Evolutionary conservation across 139 green algal genomes (phyloP).

Genomic region (Spirogloea muscicola): DNA sequence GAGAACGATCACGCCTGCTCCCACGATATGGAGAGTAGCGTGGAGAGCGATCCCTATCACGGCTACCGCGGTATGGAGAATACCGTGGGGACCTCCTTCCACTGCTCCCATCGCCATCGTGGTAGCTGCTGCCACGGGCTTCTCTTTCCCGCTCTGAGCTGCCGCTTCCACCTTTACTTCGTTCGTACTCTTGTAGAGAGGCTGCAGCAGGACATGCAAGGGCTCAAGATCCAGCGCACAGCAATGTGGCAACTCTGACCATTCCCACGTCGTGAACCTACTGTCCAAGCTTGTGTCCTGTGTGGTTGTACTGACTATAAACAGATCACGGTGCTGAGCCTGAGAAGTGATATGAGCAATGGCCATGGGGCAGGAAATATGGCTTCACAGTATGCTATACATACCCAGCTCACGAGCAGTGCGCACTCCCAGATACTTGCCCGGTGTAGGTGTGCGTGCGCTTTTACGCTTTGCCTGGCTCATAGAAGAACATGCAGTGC

Average conservation of each 20-base stretch:
- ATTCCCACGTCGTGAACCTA: background rate
- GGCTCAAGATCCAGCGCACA: background rate
- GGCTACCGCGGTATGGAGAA: too few species aligned
- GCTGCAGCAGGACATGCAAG: background rate
- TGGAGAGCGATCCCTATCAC: too few species aligned
- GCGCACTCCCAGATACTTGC: conserved; percentile 32
- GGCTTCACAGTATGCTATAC: background rate
- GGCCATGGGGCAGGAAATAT: background rate
- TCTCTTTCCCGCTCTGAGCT: too few species aligned
- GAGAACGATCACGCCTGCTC: too few species aligned
- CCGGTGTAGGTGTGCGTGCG: conserved; percentile 30
- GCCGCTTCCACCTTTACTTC: background rate
- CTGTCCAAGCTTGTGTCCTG: background rate
- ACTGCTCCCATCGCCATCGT: background rate
- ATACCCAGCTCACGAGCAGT: conserved; percentile 20
- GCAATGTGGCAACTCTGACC: background rate
- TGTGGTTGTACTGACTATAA: background rate
- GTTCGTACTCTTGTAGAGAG: conserved; percentile 10
- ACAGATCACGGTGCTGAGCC: background rate
- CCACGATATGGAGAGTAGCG: too few species aligned
- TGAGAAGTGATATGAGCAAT: background rate
- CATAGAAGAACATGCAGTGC: background rate
- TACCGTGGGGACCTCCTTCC: too few species aligned
- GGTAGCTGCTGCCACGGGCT: background rate
- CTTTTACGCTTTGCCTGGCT: conserved; percentile 34